phyloP scores from a whole-genome alignment of 2,329 filamentous ascomycete genomes.

The Beauveria pseudobassiana region DNA sequence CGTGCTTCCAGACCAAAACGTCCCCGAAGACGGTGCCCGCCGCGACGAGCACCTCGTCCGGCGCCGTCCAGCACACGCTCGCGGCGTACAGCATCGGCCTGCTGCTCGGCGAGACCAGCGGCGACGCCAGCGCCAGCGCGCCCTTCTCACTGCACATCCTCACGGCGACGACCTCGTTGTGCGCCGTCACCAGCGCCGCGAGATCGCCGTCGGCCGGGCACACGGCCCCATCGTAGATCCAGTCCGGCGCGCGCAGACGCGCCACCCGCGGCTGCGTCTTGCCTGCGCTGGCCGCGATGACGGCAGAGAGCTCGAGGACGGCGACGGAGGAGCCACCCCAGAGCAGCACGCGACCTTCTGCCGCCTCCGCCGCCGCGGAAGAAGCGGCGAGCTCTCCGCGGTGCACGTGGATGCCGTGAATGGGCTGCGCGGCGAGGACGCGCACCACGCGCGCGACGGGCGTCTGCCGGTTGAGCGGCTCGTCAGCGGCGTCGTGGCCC shows the following conservation, averaged over 20 bases:
- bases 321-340: slow-evolving; percentile 65
- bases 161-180: slow-evolving; percentile 65
- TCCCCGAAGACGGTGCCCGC: slow-evolving; percentile 93
- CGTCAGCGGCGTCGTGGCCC: slow-evolving; percentile 21
- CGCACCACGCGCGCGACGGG: slow-evolving; percentile 33
- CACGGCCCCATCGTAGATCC: slow-evolving; percentile 64
- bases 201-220: slow-evolving; percentile 34
- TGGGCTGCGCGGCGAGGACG: slow-evolving; percentile 60
- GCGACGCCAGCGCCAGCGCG: slow-evolving; percentile 47
- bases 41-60: slow-evolving; percentile 61
- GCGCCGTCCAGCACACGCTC: slow-evolving; percentile 56
- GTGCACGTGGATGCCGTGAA: slow-evolving; percentile 62
- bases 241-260: slow-evolving; percentile 55
- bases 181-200: slow-evolving; percentile 69
- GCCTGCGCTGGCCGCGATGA: neutral
- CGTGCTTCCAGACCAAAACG: slow-evolving; percentile 79
- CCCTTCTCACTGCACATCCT: slow-evolving; percentile 23
- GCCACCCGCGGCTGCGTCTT: slow-evolving; percentile 9
- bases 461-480: neutral
- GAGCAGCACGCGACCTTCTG: slow-evolving; percentile 38
- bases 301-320: neutral
- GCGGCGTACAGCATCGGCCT: slow-evolving; percentile 84
- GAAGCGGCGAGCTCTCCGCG: neutral
- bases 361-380: too few relatives aligned
- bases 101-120: slow-evolving; percentile 43